Percentiles rank a stretch among this genome's conserved stretches.
phyloP scores from a whole-genome alignment of 2,329 filamentous ascomycete species.

The Colletotrichum lindemuthianum region DNA sequence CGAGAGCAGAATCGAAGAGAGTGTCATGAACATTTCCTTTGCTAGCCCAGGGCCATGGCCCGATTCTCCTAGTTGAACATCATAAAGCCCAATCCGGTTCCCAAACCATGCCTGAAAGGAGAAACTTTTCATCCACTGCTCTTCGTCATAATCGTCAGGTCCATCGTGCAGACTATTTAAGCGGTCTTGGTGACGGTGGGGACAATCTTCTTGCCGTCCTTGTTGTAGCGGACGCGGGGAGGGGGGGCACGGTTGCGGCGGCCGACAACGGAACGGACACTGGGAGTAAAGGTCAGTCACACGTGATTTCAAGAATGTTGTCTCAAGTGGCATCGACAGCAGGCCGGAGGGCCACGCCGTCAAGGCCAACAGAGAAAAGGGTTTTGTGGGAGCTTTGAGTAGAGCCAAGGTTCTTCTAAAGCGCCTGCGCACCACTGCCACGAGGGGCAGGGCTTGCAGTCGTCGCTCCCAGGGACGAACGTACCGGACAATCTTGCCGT shows the following conservation, averaged over 20 bases:
- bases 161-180: constrained; percentile 8
- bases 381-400: constrained; percentile 41
- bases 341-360: background rate
- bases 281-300: constrained; percentile 60
- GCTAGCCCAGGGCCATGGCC: constrained; percentile 35
- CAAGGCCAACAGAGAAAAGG: background rate
- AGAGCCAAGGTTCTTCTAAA: constrained; percentile 71
- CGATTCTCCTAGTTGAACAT: constrained; percentile 31
- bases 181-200: constrained; percentile 77
- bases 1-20: background rate
- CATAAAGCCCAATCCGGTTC: constrained; percentile 35
- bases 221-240: constrained; percentile 98
- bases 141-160: constrained; percentile 15
- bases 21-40: constrained; percentile 36
- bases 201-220: constrained; percentile 99
- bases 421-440: constrained; percentile 53
- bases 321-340: background rate
- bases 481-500: constrained; percentile 99
- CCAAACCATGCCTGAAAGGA: constrained; percentile 37
- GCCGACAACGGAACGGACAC: constrained; percentile 95
- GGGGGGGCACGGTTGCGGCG: constrained; percentile 99
- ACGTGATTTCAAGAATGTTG: constrained; percentile 21
- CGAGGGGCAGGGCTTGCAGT: constrained; percentile 53
- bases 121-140: constrained; percentile 35
- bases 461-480: constrained; percentile 71